phyloP scores from a whole-genome alignment of 1,284 basidiomycete species.

The Pyrrhoderma noxium region DNA sequence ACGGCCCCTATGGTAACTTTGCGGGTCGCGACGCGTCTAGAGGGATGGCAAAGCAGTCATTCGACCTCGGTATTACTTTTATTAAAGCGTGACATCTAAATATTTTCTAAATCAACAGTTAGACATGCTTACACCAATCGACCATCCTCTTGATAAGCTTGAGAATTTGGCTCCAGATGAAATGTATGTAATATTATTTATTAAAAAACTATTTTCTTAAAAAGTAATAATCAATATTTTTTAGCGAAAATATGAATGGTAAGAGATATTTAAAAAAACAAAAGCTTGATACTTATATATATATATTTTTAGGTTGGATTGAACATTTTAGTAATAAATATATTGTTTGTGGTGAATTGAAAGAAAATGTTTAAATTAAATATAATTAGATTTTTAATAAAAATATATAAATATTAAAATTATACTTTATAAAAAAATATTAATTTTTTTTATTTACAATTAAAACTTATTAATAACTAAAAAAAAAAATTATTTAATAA shows the following conservation, averaged over 20 bases:
- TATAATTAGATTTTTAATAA: neutral
- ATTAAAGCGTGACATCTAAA: too few species aligned
- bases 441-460: too few species aligned
- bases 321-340: conserved; percentile 88
- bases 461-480: too few species aligned
- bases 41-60: conserved; percentile 96
- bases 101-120: conserved; percentile 2
- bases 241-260: conserved; percentile 86
- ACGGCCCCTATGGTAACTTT: conserved; percentile 95
- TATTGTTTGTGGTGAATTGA: conserved; percentile 75
- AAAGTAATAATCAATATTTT: conserved; percentile 8
- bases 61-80: conserved; percentile 82
- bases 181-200: conserved; percentile 52
- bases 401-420: too few species aligned
- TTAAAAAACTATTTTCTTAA: conserved; percentile 1
- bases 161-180: conserved; percentile 73
- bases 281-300: neutral
- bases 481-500: too few species aligned
- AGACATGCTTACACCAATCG: conserved; percentile 88
- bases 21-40: conserved; percentile 90
- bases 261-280: conserved; percentile 7
- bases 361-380: conserved; percentile 50
- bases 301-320: conserved; percentile 64
- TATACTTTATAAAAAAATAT: too few species aligned
- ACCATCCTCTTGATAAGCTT: conserved; percentile 81